phyloP scores from a whole-genome alignment of 1,284 basidiomycete species.

The Taiwanofungus camphoratus region DNA sequence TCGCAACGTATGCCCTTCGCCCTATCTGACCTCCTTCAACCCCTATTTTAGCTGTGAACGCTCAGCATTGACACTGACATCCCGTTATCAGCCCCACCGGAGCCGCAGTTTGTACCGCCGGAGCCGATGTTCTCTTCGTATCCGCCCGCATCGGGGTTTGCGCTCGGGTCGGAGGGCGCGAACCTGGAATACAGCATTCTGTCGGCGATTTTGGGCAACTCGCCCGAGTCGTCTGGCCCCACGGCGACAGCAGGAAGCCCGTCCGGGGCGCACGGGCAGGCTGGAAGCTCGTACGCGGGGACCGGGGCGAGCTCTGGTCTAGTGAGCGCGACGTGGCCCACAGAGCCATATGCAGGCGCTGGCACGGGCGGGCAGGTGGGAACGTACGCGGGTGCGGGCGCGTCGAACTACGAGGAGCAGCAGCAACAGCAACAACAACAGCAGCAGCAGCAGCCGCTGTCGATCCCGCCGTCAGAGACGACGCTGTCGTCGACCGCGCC shows the following conservation, averaged over 20 bases:
- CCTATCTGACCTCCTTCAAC: slow-evolving; percentile 12
- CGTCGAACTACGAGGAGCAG: slow-evolving; percentile 15
- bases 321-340: slow-evolving; percentile 40
- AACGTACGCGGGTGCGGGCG: slow-evolving; percentile 8
- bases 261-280: slow-evolving; percentile 9
- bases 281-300: slow-evolving; percentile 15
- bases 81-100: slow-evolving; percentile 13
- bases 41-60: too few relatives aligned
- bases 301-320: slow-evolving; percentile 17
- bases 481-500: slow-evolving; percentile 17
- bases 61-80: slow-evolving; percentile 9
- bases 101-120: slow-evolving; percentile 33
- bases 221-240: slow-evolving; percentile 44
- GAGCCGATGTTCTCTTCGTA: slow-evolving; percentile 49
- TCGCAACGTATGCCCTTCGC: slow-evolving; percentile 25
- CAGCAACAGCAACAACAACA: too few relatives aligned
- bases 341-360: slow-evolving; percentile 27
- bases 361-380: slow-evolving; percentile 1
- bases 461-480: slow-evolving; percentile 36
- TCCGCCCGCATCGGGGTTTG: slow-evolving; percentile 35
- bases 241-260: slow-evolving; percentile 34
- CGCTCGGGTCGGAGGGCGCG: slow-evolving; percentile 75
- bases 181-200: slow-evolving; percentile 91
- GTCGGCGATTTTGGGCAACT: slow-evolving; percentile 83
- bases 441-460: slow-evolving; percentile 26